These are phyloP conservation scores for Pseudopithomyces chartarum DNA, from an alignment of 2,329 filamentous ascomycete species.

Conservation along the genomic window DNA sequence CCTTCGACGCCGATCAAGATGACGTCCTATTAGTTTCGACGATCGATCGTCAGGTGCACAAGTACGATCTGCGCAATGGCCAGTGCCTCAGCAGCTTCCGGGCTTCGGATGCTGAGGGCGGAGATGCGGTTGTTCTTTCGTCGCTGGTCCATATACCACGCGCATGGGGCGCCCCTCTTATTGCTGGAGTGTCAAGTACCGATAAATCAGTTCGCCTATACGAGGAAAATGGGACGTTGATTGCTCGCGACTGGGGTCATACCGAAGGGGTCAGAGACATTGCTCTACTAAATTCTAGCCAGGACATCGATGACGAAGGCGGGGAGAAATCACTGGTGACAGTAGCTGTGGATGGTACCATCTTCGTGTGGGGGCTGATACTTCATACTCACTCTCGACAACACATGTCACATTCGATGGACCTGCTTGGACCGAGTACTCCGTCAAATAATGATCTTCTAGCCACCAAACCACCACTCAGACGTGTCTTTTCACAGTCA, in stretches of 20 bases:
- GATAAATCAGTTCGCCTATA: constrained; percentile 96
- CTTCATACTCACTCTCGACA: constrained; percentile 34
- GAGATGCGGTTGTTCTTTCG: constrained; percentile 82
- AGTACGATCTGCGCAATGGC: constrained; percentile 68
- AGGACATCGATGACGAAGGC: constrained; percentile 53
- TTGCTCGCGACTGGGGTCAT: constrained; percentile 92
- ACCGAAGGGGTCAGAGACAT: constrained; percentile 92
- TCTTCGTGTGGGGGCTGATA: constrained; percentile 53
- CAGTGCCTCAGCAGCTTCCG: constrained; percentile 77
- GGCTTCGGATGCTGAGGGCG: constrained; percentile 77
- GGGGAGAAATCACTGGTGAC: constrained; percentile 55
- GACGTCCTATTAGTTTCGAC: constrained; percentile 64
- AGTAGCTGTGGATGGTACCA: constrained; percentile 56
- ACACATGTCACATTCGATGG: constrained; percentile 44
- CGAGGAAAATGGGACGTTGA: constrained; percentile 75
- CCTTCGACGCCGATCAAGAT: constrained; percentile 66
- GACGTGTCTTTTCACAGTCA: constrained; percentile 83
- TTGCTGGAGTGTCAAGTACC: constrained; percentile 88
- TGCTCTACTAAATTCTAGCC: constrained; percentile 57
- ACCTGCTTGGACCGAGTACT: constrained; percentile 39
- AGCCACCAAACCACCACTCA: constrained; percentile 69
- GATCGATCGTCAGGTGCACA: constrained; percentile 65
- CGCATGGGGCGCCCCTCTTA: constrained; percentile 64
- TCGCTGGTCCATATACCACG: constrained; percentile 69
- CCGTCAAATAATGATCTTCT: constrained; percentile 40